Base-by-base conservation (phyloP, 2,329 filamentous ascomycete species). In the Phoma sp. region DNA sequence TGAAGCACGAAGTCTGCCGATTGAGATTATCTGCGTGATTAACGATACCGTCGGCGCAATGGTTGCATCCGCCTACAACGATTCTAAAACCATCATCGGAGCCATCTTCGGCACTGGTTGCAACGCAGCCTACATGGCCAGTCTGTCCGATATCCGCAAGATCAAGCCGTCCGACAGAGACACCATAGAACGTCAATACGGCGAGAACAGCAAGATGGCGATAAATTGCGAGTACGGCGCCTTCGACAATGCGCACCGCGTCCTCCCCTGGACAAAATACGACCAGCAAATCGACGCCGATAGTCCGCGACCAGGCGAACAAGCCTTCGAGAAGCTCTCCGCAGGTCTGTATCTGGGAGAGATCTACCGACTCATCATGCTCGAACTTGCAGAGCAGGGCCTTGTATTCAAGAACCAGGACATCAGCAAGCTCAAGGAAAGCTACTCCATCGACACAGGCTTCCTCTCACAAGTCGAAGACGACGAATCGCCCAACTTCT, bases 141-240 rank as follows among this genome's bases (percentile, higher is more conserved):
- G 92, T 66, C 87, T 85, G 57, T 89, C 89, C 58, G 90, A 87
- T 6, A 90, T 96, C 61, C 90, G 90, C 57, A 96, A 96, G 81
- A 84, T 96, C 46, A 40, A 45, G 17, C 33, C 45, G 6, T 33
- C 49, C 1, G 60, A 63, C 8, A 48, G 49, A 12, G 33, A 44
- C 2, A 47, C 57, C 15, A 46, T 43, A 6, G 47, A 43, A 8
- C 25, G 37, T 22, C 32, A 43, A 19, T 49, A 44, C 10, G 25
- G 43, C 22, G 38, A 32, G 4, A 37, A 45, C 19, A 39, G 43
- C 27, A 61, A 62, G 13, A 96, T 97, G 83, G 92, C 92, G 47
- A 96, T 98, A 80, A 97, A 97, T 82, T 97, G 93, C 81, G 94
- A 98, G 77, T 97, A 93, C 85, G 94, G 94, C 63, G 93, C 94